Percentiles rank a stretch among this genome's conserved stretches.
phyloP scores from a whole-genome alignment of 1,139 yeast genomes.

The Nakaseomyces delphensis region DNA sequence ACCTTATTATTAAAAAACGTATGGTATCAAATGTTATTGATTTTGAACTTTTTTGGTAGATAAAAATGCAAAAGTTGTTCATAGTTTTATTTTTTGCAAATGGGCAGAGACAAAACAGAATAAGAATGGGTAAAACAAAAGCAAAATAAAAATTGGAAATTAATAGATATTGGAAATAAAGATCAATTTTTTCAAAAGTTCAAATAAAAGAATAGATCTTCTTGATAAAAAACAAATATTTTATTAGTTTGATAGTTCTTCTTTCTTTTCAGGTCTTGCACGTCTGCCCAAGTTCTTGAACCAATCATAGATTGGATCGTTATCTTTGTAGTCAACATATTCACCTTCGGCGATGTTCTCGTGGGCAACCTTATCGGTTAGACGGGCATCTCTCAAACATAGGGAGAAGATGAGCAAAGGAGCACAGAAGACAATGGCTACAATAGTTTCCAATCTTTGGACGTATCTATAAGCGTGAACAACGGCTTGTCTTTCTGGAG shows the following conservation, averaged over 20 bases:
- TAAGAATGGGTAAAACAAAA: too few relatives aligned
- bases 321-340: constrained; percentile 31
- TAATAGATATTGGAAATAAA: too few relatives aligned
- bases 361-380: constrained; percentile 26
- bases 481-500: constrained; percentile 45
- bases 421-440: constrained; percentile 47
- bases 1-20: too few relatives aligned
- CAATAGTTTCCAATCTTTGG: constrained; percentile 47
- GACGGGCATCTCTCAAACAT: constrained; percentile 45
- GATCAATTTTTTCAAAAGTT: too few relatives aligned
- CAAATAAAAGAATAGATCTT: too few relatives aligned
- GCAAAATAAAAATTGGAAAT: too few relatives aligned
- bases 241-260: neutral
- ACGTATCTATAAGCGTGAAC: constrained; percentile 48
- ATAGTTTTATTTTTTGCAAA: too few relatives aligned
- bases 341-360: constrained; percentile 37
- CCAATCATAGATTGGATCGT: constrained; percentile 34
- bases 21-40: too few relatives aligned
- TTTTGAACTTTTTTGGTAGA: too few relatives aligned
- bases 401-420: constrained; percentile 42
- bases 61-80: too few relatives aligned
- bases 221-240: neutral
- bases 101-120: too few relatives aligned
- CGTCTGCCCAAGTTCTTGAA: constrained; percentile 8
- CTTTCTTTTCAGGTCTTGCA: constrained; percentile 1